phyloP scores from a whole-genome alignment of 495 filamentous ascomycete species.

The Letharia columbiana region DNA sequence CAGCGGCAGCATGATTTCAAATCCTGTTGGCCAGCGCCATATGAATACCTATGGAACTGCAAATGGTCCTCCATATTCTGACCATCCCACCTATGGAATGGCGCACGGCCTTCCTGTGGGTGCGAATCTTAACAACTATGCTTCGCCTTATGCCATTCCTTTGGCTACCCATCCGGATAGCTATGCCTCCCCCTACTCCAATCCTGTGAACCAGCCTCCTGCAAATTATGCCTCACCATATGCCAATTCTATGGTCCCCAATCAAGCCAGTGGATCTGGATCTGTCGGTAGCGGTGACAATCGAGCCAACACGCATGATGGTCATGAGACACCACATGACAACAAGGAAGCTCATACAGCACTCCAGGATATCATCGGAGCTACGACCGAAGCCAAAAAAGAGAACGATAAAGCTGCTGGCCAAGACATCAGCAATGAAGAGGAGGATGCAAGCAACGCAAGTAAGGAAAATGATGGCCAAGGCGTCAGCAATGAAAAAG shows the following conservation, averaged over 20 bases:
- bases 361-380: background rate
- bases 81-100: background rate
- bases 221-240: constrained; percentile 1
- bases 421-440: background rate
- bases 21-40: background rate
- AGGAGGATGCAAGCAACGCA: background rate
- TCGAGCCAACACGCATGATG: background rate
- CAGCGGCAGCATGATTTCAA: background rate
- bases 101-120: background rate
- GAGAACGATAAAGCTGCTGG: background rate
- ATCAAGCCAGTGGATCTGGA: background rate
- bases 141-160: background rate
- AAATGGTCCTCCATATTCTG: background rate
- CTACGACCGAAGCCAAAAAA: background rate
- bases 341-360: background rate
- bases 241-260: background rate
- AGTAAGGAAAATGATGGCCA: no score
- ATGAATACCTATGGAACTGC: background rate
- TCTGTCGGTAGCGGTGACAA: background rate
- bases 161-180: background rate
- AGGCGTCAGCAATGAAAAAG: background rate
- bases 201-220: background rate
- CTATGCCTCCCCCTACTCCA: constrained; percentile 1
- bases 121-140: background rate
- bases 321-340: background rate